Evolutionary conservation across 2,329 filamentous ascomycete species (phyloP).

Genomic region (Fusarium hainanense): DNA sequence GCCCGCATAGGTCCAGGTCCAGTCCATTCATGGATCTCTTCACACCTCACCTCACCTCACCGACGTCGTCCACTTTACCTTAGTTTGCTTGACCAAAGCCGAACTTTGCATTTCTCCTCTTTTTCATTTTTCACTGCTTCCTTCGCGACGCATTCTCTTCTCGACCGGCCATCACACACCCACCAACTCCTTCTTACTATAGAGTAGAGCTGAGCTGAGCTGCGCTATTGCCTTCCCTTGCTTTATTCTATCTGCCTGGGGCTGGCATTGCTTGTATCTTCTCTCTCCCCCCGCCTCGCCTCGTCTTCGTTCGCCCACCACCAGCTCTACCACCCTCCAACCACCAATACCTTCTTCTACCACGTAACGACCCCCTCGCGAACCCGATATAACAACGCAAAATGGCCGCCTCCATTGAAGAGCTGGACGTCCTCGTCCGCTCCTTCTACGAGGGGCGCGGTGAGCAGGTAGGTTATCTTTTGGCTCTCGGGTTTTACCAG

Average conservation of each 20-base stretch:
- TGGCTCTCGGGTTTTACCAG: conserved; percentile 33
- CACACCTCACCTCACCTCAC: conserved; percentile 44
- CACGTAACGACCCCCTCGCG: conserved; percentile 46
- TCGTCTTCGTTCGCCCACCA: conserved; percentile 39
- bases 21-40: conserved; percentile 28
- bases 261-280: conserved; percentile 43
- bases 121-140: conserved; percentile 37
- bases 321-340: conserved; percentile 29
- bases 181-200: conserved; percentile 15
- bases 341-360: conserved; percentile 37
- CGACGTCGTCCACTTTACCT: conserved; percentile 44
- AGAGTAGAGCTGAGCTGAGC: conserved; percentile 16
- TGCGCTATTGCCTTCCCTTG: conserved; percentile 24
- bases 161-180: conserved; percentile 8
- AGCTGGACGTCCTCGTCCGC: conserved; percentile 96
- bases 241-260: conserved; percentile 38
- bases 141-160: conserved; percentile 22
- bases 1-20: conserved; percentile 12
- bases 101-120: conserved; percentile 40
- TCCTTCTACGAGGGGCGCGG: conserved; percentile 98
- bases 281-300: conserved; percentile 45
- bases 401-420: conserved; percentile 82
- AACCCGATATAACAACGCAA: conserved; percentile 45
- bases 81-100: conserved; percentile 35
- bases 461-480: conserved; percentile 74